Evolutionary conservation across 2,329 filamentous ascomycete species (phyloP).

Genomic region (Neofusicoccum umdonicola): DNA sequence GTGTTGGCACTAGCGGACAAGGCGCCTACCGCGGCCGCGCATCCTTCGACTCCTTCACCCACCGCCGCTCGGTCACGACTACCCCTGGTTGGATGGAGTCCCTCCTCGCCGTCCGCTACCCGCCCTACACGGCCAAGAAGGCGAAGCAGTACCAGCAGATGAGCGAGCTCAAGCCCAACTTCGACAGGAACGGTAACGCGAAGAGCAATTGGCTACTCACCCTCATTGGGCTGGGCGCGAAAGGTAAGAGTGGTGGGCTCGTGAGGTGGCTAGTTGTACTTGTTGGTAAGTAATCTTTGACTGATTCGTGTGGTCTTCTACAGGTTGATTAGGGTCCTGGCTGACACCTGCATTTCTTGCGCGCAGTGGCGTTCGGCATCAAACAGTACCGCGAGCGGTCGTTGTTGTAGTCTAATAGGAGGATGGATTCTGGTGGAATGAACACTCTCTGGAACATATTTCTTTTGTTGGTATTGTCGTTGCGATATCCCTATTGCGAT

Average conservation of each 20-base stretch:
- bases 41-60: constrained; percentile 68
- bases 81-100: constrained; percentile 68
- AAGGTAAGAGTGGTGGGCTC: constrained; percentile 11
- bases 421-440: too few relatives aligned
- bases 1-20: constrained; percentile 74
- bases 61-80: constrained; percentile 58
- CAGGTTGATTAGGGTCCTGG: background rate
- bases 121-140: constrained; percentile 58
- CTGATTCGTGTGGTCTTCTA: background rate
- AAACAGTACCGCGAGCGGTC: background rate
- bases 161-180: constrained; percentile 55
- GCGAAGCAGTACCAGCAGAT: constrained; percentile 51
- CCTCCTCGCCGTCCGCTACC: constrained; percentile 65
- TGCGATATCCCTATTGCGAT: constrained; percentile 1
- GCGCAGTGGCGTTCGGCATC: background rate
- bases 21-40: constrained; percentile 76
- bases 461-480: background rate
- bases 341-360: background rate
- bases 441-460: background rate
- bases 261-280: constrained; percentile 8
- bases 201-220: constrained; percentile 30
- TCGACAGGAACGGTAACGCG: constrained; percentile 55
- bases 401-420: background rate
- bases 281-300: constrained; percentile 12
- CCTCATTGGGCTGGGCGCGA: constrained; percentile 15